These are phyloP conservation scores for Torulaspora delbrueckii DNA, from an alignment of 805 yeast genomes.

Conservation along the genomic window DNA sequence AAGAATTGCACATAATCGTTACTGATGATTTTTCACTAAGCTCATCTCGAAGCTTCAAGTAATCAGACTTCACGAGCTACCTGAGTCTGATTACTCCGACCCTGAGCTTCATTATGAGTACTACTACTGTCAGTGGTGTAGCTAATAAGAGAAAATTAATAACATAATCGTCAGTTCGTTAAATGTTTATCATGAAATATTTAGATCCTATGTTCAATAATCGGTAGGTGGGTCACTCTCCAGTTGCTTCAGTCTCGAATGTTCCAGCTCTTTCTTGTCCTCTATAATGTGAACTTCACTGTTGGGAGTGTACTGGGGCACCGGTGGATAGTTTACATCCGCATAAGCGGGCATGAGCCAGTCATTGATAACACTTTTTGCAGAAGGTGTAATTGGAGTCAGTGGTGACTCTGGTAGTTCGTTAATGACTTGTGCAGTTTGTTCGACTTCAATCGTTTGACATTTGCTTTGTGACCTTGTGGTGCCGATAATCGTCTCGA, in stretches of 20 bases:
- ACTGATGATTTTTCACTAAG: neutral
- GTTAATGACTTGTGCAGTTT: neutral
- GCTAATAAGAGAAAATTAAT: no score
- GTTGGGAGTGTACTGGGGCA: constrained; percentile 25
- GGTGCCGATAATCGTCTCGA: constrained; percentile 79
- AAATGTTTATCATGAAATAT: neutral
- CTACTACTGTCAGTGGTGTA: no score
- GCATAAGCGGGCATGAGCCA: constrained; percentile 17
- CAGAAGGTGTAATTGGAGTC: constrained; percentile 5
- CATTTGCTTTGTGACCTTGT: constrained; percentile 38
- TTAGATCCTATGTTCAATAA: neutral
- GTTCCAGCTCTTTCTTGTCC: constrained; percentile 42
- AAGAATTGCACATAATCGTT: constrained; percentile 2
- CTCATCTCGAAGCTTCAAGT: neutral
- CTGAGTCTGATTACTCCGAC: neutral
- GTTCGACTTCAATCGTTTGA: neutral
- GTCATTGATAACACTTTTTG: constrained; percentile 6
- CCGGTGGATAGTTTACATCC: constrained; percentile 14
- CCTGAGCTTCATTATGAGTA: neutral
- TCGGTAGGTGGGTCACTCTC: constrained; percentile 41
- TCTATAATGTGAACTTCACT: constrained; percentile 9
- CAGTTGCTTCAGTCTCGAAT: constrained; percentile 34
- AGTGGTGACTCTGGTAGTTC: constrained; percentile 9
- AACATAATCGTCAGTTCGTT: constrained; percentile 1
- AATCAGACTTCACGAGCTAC: neutral